A percentile compares a stretch with the other conserved stretches of the same genome.
These are phyloP conservation scores for Apiotrichum sp. DNA, from an alignment of 1,284 basidiomycete genomes.

Conservation along the genomic window DNA sequence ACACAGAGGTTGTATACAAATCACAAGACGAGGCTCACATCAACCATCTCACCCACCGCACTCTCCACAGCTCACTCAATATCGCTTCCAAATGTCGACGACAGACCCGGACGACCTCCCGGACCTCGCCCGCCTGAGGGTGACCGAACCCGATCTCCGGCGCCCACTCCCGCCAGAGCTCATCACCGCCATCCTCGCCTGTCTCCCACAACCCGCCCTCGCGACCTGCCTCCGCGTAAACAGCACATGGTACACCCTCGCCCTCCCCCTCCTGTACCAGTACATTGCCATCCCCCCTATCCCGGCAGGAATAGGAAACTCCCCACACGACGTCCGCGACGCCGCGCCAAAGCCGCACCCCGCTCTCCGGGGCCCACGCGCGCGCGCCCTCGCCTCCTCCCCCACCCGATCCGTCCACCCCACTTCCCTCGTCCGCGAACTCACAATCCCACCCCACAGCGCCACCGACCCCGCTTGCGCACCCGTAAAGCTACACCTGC, in stretches of 20 bases:
- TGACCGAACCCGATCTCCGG: no score
- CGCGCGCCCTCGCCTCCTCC: not conserved
- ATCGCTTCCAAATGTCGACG: no score
- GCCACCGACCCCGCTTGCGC: not conserved
- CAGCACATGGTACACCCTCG: not conserved
- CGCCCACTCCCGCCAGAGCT: slow-evolving; percentile 3
- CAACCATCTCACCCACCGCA: no score
- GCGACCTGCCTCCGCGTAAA: not conserved
- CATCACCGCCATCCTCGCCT: not conserved
- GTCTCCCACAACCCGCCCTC: not conserved
- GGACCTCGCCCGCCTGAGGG: no score
- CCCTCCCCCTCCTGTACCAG: slow-evolving; percentile 2
- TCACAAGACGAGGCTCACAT: no score
- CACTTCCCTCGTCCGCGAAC: not conserved
- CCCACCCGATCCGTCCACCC: not conserved
- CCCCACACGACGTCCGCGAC: not conserved
- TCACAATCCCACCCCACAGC: not conserved
- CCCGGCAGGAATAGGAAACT: not conserved
- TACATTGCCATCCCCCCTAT: not conserved
- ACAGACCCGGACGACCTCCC: no score
- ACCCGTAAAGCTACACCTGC: not conserved
- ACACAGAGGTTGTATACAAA: no score
- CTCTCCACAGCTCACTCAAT: no score
- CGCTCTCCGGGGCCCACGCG: not conserved
- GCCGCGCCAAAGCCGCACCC: not conserved